These are phyloP conservation scores for Colletotrichum lupini DNA, from an alignment of 2,329 filamentous ascomycete species.

Conservation along the genomic window DNA sequence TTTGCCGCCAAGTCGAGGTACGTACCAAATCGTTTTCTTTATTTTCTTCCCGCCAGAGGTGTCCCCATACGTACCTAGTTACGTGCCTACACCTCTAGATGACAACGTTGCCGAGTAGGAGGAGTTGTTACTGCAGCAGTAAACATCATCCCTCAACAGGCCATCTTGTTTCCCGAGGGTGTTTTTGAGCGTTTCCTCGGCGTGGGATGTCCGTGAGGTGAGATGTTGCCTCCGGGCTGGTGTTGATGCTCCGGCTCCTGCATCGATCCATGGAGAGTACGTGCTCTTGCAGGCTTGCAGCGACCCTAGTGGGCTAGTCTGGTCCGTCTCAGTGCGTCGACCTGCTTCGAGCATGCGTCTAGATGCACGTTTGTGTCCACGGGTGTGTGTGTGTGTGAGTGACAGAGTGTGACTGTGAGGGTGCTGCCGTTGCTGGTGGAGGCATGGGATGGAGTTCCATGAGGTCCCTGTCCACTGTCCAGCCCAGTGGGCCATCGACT, in stretches of 20 bases:
- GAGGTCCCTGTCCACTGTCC: constrained; percentile 22
- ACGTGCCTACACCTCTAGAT: constrained; percentile 1
- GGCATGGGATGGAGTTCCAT: constrained; percentile 5
- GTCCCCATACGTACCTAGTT: background rate
- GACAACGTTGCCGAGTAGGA: constrained; percentile 14
- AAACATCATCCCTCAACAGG: background rate
- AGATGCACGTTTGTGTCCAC: background rate
- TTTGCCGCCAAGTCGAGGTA: constrained; percentile 30
- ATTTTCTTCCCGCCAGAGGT: background rate
- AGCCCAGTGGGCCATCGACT: constrained; percentile 25
- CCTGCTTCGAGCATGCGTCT: constrained; percentile 8
- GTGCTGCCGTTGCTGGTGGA: background rate
- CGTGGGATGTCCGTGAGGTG: background rate
- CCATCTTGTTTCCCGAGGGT: background rate
- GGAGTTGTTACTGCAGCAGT: background rate
- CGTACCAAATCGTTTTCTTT: constrained; percentile 19
- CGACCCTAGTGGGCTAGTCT: constrained; percentile 32
- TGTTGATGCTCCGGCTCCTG: constrained; percentile 22
- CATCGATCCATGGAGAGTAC: constrained; percentile 27
- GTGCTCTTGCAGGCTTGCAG: constrained; percentile 33
- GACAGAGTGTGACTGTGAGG: background rate
- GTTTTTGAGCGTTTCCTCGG: background rate
- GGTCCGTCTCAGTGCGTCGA: constrained; percentile 17
- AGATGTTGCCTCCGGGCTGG: background rate
- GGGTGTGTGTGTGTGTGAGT: background rate